A percentile compares a stretch with the other conserved stretches of the same genome.
phyloP scores from a whole-genome alignment of 495 filamentous ascomycete genomes.

The Friedmanniomyces endolithicus region DNA sequence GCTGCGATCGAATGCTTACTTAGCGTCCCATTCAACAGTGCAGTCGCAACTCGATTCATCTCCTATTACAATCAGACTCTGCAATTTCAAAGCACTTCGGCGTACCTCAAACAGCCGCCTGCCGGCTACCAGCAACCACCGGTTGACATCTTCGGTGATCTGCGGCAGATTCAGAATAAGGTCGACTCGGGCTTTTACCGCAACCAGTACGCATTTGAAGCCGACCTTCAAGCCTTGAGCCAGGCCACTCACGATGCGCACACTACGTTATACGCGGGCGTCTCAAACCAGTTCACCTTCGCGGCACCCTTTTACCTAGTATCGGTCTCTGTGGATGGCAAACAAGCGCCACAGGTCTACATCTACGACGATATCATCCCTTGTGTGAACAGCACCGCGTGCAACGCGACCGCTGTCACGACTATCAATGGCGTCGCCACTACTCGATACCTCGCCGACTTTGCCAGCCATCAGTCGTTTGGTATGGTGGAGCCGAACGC shows the following conservation, averaged over 20 bases:
- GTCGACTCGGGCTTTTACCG: conserved; percentile 30
- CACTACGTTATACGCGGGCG: conserved; percentile 31
- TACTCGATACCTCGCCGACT: conserved; percentile 32
- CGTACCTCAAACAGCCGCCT: conserved; percentile 45
- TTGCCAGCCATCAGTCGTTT: conserved; percentile 30
- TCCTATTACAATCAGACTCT: conserved; percentile 43
- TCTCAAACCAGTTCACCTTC: conserved; percentile 36
- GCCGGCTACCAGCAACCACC: conserved; percentile 42
- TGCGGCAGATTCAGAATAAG: conserved; percentile 35
- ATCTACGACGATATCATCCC: conserved; percentile 10
- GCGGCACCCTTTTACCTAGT: conserved; percentile 18
- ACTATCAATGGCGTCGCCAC: conserved; percentile 37
- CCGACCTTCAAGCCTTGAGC: conserved; percentile 34
- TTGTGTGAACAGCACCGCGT: not conserved
- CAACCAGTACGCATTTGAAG: conserved; percentile 43
- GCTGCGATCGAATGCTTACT: conserved; percentile 40
- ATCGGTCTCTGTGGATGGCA: conserved; percentile 37
- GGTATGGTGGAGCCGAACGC: conserved; percentile 38
- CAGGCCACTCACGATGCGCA: conserved; percentile 39
- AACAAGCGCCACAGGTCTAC: conserved; percentile 37
- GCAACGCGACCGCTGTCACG: conserved; percentile 24
- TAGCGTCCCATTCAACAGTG: conserved; percentile 44
- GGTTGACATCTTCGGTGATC: conserved; percentile 37
- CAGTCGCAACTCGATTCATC: conserved; percentile 39
- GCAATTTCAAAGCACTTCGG: conserved; percentile 45